phyloP scores from a whole-genome alignment of 345 rosid genomes.

The Melaleuca quinquenervia region DNA sequence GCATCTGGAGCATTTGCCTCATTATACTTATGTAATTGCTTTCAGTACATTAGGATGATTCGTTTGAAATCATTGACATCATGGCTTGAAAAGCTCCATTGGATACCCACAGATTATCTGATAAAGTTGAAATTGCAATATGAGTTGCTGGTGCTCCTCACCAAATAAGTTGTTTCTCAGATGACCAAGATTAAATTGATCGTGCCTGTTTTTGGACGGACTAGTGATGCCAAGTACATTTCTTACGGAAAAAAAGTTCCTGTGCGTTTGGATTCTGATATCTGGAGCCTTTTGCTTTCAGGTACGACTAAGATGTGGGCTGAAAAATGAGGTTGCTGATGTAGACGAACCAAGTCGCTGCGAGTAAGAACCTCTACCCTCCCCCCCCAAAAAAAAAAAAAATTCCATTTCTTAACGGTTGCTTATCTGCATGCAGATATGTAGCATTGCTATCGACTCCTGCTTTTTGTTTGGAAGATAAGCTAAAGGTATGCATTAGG shows the following conservation, averaged over 20 bases:
- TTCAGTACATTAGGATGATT: neutral
- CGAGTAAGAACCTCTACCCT: slow-evolving; percentile 47
- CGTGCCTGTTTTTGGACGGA: neutral
- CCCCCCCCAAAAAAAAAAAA: neutral
- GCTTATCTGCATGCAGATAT: slow-evolving; percentile 28
- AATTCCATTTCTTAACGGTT: neutral
- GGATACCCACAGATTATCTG: neutral
- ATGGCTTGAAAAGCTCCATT: neutral
- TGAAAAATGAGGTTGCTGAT: slow-evolving; percentile 69
- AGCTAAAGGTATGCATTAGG: slow-evolving; percentile 44
- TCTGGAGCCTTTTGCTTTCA: slow-evolving; percentile 6
- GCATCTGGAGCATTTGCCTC: neutral
- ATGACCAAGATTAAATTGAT: neutral
- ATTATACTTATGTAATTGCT: neutral
- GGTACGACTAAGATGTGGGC: slow-evolving; percentile 86
- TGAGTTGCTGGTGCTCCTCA: neutral
- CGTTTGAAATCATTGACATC: neutral
- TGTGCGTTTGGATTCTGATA: neutral
- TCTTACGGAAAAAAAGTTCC: neutral
- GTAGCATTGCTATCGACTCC: slow-evolving; percentile 42
- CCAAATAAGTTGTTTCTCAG: neutral
- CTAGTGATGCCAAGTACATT: neutral
- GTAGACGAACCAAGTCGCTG: slow-evolving; percentile 99
- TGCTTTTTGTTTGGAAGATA: slow-evolving; percentile 56
- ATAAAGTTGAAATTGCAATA: neutral